Percentiles rank a stretch among this genome's conserved stretches.
These are phyloP conservation scores for Penicillium hesseltinei DNA, from an alignment of 2,329 filamentous ascomycete species.

Conservation along the genomic window DNA sequence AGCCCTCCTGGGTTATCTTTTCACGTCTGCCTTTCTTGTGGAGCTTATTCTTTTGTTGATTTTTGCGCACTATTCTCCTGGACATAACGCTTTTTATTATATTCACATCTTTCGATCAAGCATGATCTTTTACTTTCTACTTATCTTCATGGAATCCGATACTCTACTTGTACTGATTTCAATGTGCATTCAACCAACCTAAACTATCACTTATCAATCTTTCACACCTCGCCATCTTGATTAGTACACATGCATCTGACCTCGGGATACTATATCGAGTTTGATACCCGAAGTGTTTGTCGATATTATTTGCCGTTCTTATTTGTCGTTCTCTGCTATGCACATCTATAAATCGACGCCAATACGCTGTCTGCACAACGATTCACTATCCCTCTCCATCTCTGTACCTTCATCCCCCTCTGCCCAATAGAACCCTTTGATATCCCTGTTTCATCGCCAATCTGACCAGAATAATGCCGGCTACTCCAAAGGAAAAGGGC, in stretches of 20 bases:
- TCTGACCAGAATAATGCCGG: not conserved
- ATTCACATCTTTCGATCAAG: slow-evolving; percentile 9
- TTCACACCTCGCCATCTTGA: not conserved
- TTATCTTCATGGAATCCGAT: not conserved
- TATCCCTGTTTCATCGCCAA: not conserved
- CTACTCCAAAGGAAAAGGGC: not conserved
- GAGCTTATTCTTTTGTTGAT: slow-evolving; percentile 3
- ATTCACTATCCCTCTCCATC: not conserved
- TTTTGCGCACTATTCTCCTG: slow-evolving; percentile 12
- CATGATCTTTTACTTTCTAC: slow-evolving; percentile 6
- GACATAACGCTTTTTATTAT: slow-evolving; percentile 16
- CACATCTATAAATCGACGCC: not conserved
- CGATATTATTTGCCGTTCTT: not conserved
- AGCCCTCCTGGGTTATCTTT: slow-evolving; percentile 22
- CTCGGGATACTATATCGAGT: not conserved
- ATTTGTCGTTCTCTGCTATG: not conserved
- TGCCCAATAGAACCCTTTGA: not conserved
- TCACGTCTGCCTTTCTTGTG: slow-evolving; percentile 14
- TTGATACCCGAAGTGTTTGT: not conserved
- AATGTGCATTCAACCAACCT: not conserved
- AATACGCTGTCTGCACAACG: not conserved
- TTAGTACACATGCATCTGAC: not conserved
- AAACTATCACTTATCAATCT: not conserved
- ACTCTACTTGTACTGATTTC: no score
- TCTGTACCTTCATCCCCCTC: not conserved